These are phyloP conservation scores for Lumnitzera racemosa DNA, from an alignment of 345 rosid genomes.

Conservation along the genomic window DNA sequence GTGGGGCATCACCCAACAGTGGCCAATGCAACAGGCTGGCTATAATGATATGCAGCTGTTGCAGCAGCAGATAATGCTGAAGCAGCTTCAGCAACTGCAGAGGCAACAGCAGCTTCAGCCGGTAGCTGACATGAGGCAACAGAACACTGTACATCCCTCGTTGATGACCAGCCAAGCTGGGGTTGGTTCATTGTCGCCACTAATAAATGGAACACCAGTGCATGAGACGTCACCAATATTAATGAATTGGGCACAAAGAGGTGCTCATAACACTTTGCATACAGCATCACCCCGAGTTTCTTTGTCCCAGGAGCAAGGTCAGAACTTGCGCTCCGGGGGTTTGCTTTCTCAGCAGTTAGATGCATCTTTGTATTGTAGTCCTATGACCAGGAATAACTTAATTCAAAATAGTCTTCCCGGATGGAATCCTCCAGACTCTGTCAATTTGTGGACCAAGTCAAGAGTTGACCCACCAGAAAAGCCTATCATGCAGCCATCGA, in stretches of 20 bases:
- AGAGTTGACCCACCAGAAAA: slow-evolving; percentile 10
- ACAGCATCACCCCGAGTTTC: slow-evolving; percentile 43
- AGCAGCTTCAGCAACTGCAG: slow-evolving; percentile 63
- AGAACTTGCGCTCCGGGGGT: slow-evolving; percentile 29
- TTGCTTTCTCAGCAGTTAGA: slow-evolving; percentile 46
- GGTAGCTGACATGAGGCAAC: slow-evolving; percentile 36
- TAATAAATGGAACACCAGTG: slow-evolving; percentile 48
- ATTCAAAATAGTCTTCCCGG: slow-evolving; percentile 34
- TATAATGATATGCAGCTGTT: slow-evolving; percentile 58
- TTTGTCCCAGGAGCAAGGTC: slow-evolving; percentile 50
- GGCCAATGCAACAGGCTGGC: slow-evolving; percentile 58
- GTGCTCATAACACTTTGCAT: slow-evolving; percentile 32
- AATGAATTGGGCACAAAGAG: slow-evolving; percentile 43
- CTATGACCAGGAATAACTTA: slow-evolving; percentile 31
- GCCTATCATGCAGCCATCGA: slow-evolving; percentile 27
- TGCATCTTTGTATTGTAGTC: slow-evolving; percentile 58
- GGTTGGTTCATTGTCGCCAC: slow-evolving; percentile 25
- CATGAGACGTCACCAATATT: slow-evolving; percentile 53
- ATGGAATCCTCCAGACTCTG: slow-evolving; percentile 12
- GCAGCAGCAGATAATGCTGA: slow-evolving; percentile 53
- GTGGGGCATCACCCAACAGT: slow-evolving; percentile 43
- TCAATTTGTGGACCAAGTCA: slow-evolving; percentile 15
- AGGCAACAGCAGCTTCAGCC: slow-evolving; percentile 48
- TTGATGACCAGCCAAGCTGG: slow-evolving; percentile 30
- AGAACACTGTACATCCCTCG: slow-evolving; percentile 33